Percentiles rank a stretch among this genome's conserved stretches.
These are phyloP conservation scores for Brassica juncea DNA, from an alignment of 345 rosid genomes.

Conservation along the genomic window DNA sequence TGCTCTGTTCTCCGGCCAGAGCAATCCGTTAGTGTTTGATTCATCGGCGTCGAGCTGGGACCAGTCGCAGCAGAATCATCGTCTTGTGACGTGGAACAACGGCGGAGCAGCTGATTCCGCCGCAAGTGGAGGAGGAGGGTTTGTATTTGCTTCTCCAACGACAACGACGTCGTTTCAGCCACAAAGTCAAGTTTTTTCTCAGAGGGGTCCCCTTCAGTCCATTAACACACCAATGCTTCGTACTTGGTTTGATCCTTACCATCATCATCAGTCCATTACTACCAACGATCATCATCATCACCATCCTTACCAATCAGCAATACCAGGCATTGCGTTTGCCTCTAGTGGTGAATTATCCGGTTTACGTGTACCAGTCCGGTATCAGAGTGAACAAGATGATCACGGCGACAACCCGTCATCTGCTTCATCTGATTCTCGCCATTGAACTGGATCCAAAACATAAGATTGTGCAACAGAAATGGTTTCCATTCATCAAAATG, in stretches of 20 bases:
- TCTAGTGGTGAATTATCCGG: slow-evolving; percentile 31
- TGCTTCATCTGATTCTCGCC: slow-evolving; percentile 37
- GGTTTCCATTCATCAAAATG: background rate
- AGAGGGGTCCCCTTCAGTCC: slow-evolving; percentile 99
- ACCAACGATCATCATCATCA: slow-evolving; percentile 18
- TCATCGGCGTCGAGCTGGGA: slow-evolving; percentile 61
- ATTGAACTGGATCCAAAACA: slow-evolving; percentile 6
- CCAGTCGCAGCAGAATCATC: slow-evolving; percentile 49
- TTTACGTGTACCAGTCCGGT: slow-evolving; percentile 34
- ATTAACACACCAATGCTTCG: slow-evolving; percentile 73
- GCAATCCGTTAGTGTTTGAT: slow-evolving; percentile 51
- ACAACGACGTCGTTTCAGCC: slow-evolving; percentile 47
- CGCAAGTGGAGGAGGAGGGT: slow-evolving; percentile 44
- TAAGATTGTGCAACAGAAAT: background rate
- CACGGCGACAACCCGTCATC: slow-evolving; percentile 20
- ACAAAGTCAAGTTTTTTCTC: slow-evolving; percentile 66
- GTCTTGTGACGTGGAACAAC: slow-evolving; percentile 61
- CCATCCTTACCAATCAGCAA: slow-evolving; percentile 41
- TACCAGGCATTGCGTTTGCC: slow-evolving; percentile 56
- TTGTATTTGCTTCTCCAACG: slow-evolving; percentile 53
- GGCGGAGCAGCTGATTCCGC: slow-evolving; percentile 36
- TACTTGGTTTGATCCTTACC: slow-evolving; percentile 76
- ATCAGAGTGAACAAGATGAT: slow-evolving; percentile 15
- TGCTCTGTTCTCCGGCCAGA: slow-evolving; percentile 50
- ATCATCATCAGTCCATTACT: slow-evolving; percentile 32